Evolutionary conservation across 768 basidiomycete species (phyloP).

Genomic region (Lactifluus subvellereus): DNA sequence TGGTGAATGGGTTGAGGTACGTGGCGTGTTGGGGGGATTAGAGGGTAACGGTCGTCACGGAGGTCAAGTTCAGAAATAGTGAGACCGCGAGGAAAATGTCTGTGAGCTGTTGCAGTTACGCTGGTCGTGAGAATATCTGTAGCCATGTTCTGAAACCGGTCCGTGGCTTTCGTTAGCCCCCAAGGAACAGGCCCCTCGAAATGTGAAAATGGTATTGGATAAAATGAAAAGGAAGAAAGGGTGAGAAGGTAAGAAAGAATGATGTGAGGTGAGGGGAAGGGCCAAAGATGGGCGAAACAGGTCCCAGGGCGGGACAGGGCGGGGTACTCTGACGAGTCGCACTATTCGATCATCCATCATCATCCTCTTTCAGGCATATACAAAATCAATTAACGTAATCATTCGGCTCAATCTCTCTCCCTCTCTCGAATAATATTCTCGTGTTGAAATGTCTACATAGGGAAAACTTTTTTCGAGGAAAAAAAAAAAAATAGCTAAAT

Average conservation of each 20-base stretch:
- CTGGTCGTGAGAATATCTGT: conserved; percentile 31
- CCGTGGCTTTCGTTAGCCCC: neutral
- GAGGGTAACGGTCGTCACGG: conserved; percentile 55
- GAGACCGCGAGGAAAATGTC: conserved; percentile 48
- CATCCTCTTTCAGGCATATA: no score
- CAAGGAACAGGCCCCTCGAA: neutral
- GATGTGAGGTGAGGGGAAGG: neutral
- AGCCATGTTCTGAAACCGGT: conserved; percentile 24
- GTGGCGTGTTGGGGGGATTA: conserved; percentile 27
- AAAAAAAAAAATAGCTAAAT: neutral
- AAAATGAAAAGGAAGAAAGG: neutral
- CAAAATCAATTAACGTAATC: no score
- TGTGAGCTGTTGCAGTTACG: conserved; percentile 29
- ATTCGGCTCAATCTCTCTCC: no score
- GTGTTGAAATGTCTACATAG: neutral
- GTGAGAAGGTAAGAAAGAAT: neutral
- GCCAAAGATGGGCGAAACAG: neutral
- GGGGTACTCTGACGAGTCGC: no score
- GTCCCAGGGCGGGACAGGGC: neutral
- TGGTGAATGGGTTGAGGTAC: conserved; percentile 8
- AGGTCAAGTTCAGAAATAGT: conserved; percentile 55
- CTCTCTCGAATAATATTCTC: no score
- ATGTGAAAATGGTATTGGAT: neutral
- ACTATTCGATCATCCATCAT: no score
- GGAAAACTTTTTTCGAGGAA: neutral